Conservation (phyloP, 1,139 yeast genomes). For the Taphrina communis region DNA sequence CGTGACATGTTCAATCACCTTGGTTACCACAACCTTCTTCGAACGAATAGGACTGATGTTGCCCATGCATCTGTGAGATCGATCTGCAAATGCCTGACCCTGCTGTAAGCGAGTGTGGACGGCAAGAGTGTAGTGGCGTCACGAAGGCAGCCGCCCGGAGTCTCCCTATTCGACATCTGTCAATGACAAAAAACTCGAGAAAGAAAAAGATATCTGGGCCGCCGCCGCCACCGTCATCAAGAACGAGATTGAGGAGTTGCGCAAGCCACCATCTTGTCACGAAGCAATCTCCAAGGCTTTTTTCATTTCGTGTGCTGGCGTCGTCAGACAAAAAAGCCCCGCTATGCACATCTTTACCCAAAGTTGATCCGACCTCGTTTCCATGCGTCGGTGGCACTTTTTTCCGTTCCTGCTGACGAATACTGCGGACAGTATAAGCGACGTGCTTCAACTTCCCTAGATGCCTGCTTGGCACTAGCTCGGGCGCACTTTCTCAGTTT, state of each 20-base stretch:
- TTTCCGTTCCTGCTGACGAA: background rate
- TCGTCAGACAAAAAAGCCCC: background rate
- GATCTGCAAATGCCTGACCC: no score
- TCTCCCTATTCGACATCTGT: constrained; percentile 13
- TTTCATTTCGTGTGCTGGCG: no score
- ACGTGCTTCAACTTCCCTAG: background rate
- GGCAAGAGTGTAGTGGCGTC: background rate
- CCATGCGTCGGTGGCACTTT: background rate
- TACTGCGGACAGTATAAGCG: background rate
- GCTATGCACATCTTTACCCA: background rate
- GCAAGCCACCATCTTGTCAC: background rate
- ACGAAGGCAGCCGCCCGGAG: constrained; percentile 1
- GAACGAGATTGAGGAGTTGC: background rate
- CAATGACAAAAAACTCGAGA: background rate
- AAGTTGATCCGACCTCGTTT: background rate
- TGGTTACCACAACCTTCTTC: no score
- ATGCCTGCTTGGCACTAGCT: no score
- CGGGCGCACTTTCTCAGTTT: no score
- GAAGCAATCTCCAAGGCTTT: no score
- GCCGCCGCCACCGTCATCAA: background rate
- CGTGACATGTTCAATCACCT: no score
- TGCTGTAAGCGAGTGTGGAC: no score
- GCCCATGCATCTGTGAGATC: no score
- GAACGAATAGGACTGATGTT: no score
- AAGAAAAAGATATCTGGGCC: no score